phyloP scores from a whole-genome alignment of 176 grass and related monocot species.

The Sorghum bicolor region DNA sequence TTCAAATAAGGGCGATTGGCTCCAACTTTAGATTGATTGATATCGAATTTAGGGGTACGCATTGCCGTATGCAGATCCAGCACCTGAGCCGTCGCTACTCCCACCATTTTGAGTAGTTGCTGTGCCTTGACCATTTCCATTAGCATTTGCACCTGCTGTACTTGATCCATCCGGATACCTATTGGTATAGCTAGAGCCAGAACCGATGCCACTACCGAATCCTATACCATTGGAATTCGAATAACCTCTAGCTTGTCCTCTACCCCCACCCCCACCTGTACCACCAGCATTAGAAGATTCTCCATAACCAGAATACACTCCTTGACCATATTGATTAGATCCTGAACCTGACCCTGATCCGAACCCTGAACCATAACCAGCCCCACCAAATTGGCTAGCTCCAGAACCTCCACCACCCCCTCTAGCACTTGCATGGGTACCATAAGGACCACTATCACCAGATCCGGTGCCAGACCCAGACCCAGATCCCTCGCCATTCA shows the following conservation, averaged over 20 bases:
- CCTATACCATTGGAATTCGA: neutral
- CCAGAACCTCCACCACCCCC: neutral
- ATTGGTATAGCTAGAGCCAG: neutral
- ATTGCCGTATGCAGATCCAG: conserved; percentile 6
- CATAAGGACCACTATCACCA: neutral
- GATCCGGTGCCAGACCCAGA: neutral
- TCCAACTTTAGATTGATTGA: neutral
- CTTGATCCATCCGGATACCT: neutral
- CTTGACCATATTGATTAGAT: neutral
- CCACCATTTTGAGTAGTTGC: neutral
- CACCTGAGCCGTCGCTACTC: neutral
- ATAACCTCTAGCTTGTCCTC: neutral
- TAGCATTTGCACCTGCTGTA: neutral
- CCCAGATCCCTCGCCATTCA: neutral
- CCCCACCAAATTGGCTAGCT: neutral
- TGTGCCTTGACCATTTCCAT: neutral
- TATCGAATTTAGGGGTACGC: neutral
- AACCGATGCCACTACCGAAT: neutral
- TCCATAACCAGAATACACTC: neutral
- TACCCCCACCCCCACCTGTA: neutral
- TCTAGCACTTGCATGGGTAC: conserved; percentile 8
- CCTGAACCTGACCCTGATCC: neutral
- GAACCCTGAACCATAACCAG: neutral
- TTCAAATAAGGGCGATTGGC: neutral
- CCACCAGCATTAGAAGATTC: neutral